Percentiles rank a stretch among this genome's conserved stretches.
Conservation (phyloP, 768 basidiomycete genomes). For the Termitomyces sp. region DNA sequence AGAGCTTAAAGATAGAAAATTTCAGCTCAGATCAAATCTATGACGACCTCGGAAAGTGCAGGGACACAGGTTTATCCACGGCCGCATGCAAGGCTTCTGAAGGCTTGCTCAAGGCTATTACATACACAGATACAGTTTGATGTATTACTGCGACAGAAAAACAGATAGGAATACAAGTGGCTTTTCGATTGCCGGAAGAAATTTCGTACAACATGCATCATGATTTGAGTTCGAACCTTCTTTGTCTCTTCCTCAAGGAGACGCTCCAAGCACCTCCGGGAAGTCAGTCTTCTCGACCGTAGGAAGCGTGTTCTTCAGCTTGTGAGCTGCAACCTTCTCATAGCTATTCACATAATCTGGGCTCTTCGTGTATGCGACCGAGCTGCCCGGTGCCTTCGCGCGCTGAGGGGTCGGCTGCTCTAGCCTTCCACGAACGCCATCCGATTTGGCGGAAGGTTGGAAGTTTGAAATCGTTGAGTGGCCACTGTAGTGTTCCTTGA, state of each 20-base stretch:
- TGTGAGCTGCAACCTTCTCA: conserved; percentile 12
- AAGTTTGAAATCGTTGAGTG: conserved; percentile 22
- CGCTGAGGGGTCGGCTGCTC: conserved; percentile 29
- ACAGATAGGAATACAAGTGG: background rate
- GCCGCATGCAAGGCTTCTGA: background rate
- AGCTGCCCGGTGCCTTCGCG: conserved; percentile 16
- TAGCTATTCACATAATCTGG: conserved; percentile 28
- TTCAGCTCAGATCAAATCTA: background rate
- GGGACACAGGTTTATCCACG: background rate
- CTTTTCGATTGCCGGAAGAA: background rate
- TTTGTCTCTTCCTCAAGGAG: background rate
- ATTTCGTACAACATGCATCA: background rate
- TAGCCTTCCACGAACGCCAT: conserved; percentile 8
- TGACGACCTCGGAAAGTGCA: background rate
- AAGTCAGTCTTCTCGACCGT: background rate
- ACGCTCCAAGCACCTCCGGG: background rate
- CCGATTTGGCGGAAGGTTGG: conserved; percentile 16
- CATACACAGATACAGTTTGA: background rate
- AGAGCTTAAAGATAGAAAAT: background rate
- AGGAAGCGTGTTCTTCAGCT: background rate
- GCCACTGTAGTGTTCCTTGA: conserved; percentile 20
- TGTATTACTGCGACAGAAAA: background rate
- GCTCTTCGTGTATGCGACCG: conserved; percentile 26
- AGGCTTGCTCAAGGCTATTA: background rate
- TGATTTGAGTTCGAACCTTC: background rate